Conservation (phyloP, 805 yeast species). For the Zygosaccharomyces rouxii region DNA sequence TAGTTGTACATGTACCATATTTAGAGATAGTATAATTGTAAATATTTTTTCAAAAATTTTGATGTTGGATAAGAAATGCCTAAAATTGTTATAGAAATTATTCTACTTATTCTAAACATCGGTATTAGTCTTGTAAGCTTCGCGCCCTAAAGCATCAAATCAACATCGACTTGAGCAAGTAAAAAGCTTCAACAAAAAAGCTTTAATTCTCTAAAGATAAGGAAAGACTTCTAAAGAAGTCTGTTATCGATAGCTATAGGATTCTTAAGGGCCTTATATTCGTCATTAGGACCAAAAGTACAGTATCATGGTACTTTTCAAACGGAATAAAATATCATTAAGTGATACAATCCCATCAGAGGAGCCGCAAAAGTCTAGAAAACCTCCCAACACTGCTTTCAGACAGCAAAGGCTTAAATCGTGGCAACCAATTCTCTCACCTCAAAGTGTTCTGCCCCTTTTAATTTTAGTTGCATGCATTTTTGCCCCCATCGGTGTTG, state of each 20-base stretch:
- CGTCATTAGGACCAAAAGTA: not conserved
- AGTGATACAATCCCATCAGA: conserved; percentile 5
- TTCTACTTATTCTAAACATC: not conserved
- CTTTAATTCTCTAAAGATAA: not conserved
- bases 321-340: conserved; percentile 7
- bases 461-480: conserved; percentile 68
- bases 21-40: not conserved
- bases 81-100: not conserved
- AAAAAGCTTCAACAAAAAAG: not conserved
- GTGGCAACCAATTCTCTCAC: conserved; percentile 85
- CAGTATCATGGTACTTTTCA: conserved; percentile 6
- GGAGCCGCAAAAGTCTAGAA: conserved; percentile 40
- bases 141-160: not conserved
- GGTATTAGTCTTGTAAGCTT: not conserved
- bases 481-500: conserved; percentile 89
- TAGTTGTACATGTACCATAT: conserved; percentile 1
- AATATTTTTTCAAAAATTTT: not conserved
- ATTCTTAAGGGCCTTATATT: not conserved
- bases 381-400: conserved; percentile 71
- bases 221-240: not conserved
- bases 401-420: conserved; percentile 64
- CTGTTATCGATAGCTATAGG: not conserved
- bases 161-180: not conserved
- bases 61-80: not conserved
- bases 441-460: conserved; percentile 84